Evolutionary conservation across 495 filamentous ascomycete genomes (phyloP).

Genomic region (Umbilicaria muhlenbergii): DNA sequence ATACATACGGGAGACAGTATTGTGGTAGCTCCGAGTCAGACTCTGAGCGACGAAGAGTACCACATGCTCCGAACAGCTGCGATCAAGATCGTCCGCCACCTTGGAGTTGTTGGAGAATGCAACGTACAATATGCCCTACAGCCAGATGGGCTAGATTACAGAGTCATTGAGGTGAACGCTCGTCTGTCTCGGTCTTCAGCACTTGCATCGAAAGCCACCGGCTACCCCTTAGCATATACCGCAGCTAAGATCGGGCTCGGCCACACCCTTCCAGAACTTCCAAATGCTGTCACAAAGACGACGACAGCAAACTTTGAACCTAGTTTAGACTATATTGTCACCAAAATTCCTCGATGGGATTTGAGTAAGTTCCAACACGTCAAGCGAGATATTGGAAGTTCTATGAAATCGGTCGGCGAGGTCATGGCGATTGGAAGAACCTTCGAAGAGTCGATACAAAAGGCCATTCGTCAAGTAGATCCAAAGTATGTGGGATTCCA

Average conservation of each 20-base stretch:
- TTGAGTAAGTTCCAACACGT: slow-evolving; percentile 97
- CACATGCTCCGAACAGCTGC: slow-evolving; percentile 96
- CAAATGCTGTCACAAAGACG: slow-evolving; percentile 95
- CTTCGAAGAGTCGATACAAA: slow-evolving; percentile 98
- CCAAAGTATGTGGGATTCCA: slow-evolving; percentile 86
- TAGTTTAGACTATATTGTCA: slow-evolving; percentile 91
- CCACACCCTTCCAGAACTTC: slow-evolving; percentile 84
- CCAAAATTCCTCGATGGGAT: slow-evolving; percentile 97
- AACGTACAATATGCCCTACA: slow-evolving; percentile 97
- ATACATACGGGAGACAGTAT: slow-evolving; percentile 97
- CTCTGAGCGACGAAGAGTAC: slow-evolving; percentile 91
- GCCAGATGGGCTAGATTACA: slow-evolving; percentile 86
- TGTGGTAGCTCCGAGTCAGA: slow-evolving; percentile 91
- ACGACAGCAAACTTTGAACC: slow-evolving; percentile 98
- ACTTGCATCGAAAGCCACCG: slow-evolving; percentile 90
- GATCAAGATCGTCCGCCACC: slow-evolving; percentile 89
- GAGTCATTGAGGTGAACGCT: slow-evolving; percentile 97
- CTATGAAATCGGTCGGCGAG: slow-evolving; percentile 97
- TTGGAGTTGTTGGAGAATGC: slow-evolving; percentile 93
- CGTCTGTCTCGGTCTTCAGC: slow-evolving; percentile 90
- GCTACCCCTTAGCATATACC: slow-evolving; percentile 91
- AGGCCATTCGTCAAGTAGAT: slow-evolving; percentile 93
- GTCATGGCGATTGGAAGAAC: slow-evolving; percentile 98
- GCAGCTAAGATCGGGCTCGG: slow-evolving; percentile 94
- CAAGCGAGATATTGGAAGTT: slow-evolving; percentile 88